Evolutionary conservation across 1,284 basidiomycete species (phyloP).

Genomic region (Cryptococcus hybrid): DNA sequence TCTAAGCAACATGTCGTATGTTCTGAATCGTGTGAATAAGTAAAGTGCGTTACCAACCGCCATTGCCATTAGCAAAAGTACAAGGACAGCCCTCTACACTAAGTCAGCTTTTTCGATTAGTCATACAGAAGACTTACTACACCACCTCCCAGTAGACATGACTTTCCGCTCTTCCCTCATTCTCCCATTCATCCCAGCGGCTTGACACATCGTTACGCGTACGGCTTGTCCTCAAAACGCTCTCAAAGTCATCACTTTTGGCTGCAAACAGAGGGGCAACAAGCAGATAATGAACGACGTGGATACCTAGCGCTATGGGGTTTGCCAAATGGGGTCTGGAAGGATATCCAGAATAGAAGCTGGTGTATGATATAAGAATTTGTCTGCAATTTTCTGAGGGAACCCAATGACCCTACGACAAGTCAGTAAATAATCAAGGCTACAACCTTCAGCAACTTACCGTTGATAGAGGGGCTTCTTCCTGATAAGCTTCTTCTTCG

Average conservation of each 20-base stretch:
- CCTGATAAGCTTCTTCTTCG: conserved; percentile 35
- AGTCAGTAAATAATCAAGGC: background rate
- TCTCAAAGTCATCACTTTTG: conserved; percentile 12
- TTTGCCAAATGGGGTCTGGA: conserved; percentile 35
- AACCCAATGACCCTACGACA: conserved; percentile 20
- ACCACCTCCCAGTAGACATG: conserved; percentile 26
- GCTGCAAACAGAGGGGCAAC: conserved; percentile 33
- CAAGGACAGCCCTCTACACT: conserved; percentile 27
- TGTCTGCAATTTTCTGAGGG: conserved; percentile 29
- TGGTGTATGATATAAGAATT: conserved; percentile 23
- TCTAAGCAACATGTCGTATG: conserved; percentile 45
- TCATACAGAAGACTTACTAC: conserved; percentile 20
- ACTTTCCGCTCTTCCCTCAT: conserved; percentile 11
- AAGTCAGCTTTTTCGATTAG: background rate
- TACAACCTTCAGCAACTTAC: conserved; percentile 19
- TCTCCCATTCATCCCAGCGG: conserved; percentile 37
- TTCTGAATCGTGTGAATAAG: conserved; percentile 42
- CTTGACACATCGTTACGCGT: conserved; percentile 20
- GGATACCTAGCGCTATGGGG: conserved; percentile 34
- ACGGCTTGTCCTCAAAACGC: conserved; percentile 13
- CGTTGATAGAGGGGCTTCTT: conserved; percentile 32
- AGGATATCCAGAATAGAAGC: conserved; percentile 32
- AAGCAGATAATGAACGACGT: conserved; percentile 37
- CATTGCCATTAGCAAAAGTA: conserved; percentile 23
- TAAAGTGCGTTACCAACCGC: conserved; percentile 37